Evolutionary conservation across 768 basidiomycete genomes (phyloP).

Genomic region (Leccinum sublutescens): DNA sequence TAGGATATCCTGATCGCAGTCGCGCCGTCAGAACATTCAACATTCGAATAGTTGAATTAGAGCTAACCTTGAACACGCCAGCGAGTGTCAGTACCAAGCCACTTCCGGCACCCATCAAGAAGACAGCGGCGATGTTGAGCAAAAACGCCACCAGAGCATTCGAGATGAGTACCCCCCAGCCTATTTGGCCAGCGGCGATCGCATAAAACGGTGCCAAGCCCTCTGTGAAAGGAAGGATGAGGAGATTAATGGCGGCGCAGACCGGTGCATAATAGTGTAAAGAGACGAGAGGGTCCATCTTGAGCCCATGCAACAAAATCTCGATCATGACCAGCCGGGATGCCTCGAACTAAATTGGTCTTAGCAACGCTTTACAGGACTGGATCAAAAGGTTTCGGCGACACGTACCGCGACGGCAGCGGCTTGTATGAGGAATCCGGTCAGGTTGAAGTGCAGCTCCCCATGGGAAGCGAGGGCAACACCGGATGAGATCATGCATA

Average conservation of each 20-base stretch:
- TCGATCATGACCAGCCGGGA: constrained; percentile 96
- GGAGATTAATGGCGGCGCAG: constrained; percentile 85
- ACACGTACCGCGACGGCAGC: constrained; percentile 70
- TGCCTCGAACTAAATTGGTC: constrained; percentile 71
- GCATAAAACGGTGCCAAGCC: constrained; percentile 84
- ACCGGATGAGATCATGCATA: constrained; percentile 86
- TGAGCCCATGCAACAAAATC: constrained; percentile 88
- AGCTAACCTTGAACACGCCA: constrained; percentile 83
- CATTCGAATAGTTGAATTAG: not conserved
- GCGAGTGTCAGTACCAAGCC: constrained; percentile 90
- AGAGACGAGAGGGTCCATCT: constrained; percentile 97
- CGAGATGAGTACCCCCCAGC: constrained; percentile 68
- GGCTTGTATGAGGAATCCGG: constrained; percentile 87
- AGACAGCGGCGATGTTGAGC: constrained; percentile 91
- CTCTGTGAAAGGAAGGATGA: constrained; percentile 89
- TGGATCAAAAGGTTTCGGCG: not conserved
- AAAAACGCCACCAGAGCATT: constrained; percentile 89
- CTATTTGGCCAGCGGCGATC: constrained; percentile 49
- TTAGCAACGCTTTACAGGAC: not conserved
- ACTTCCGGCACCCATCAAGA: constrained; percentile 84
- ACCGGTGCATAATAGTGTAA: constrained; percentile 97
- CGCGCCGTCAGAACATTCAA: constrained; percentile 11
- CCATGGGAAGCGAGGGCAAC: constrained; percentile 90
- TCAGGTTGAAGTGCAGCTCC: constrained; percentile 79
- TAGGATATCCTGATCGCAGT: constrained; percentile 72